Evolutionary conservation across 768 basidiomycete species (phyloP).

Genomic region (Tylopilus sp.): DNA sequence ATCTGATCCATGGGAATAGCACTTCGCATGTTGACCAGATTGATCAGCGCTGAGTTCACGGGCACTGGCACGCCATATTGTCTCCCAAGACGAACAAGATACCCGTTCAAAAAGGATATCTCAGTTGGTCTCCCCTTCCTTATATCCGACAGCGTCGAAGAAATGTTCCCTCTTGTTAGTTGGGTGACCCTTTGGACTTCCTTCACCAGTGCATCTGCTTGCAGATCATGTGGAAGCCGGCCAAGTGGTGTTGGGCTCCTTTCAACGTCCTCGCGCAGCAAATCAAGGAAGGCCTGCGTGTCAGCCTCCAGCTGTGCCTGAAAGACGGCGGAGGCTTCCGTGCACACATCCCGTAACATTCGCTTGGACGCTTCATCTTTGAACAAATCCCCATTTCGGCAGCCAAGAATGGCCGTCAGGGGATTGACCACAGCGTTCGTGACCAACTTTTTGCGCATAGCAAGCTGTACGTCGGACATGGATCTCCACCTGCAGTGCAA

Average conservation of each 20-base stretch:
- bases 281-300: conserved; percentile 21
- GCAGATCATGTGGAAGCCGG: conserved; percentile 47
- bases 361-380: conserved; percentile 37
- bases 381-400: conserved; percentile 76
- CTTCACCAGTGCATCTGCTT: conserved; percentile 41
- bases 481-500: conserved; percentile 66
- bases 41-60: conserved; percentile 49
- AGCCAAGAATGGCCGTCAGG: conserved; percentile 75
- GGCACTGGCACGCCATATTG: conserved; percentile 57
- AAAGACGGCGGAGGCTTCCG: conserved; percentile 69
- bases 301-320: conserved; percentile 46
- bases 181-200: conserved; percentile 59
- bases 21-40: conserved; percentile 58
- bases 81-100: conserved; percentile 61
- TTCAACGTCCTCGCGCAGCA: conserved; percentile 23
- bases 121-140: conserved; percentile 63
- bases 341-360: conserved; percentile 54
- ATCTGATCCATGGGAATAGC: conserved; percentile 52
- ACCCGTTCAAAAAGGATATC: conserved; percentile 81
- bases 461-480: conserved; percentile 60
- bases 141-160: conserved; percentile 79
- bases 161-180: conserved; percentile 62
- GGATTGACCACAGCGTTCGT: conserved; percentile 84
- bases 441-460: conserved; percentile 76
- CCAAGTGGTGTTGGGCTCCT: conserved; percentile 28